These are phyloP conservation scores for Adiantum capillusveneris DNA, from an alignment of 75 land plant genomes.

Conservation along the genomic window DNA sequence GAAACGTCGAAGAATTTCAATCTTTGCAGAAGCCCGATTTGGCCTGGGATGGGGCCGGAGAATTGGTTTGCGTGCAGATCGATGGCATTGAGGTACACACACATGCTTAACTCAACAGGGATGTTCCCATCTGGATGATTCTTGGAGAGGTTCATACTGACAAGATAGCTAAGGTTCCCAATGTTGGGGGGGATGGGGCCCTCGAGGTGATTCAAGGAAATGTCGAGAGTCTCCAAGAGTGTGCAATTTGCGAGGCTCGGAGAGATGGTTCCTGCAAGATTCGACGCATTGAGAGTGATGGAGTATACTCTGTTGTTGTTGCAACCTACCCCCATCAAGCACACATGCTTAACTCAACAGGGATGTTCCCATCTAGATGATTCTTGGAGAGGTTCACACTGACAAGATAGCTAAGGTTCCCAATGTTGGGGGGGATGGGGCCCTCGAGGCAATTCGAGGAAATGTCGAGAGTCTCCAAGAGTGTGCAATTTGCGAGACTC, in stretches of 20 bases:
- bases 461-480: constrained; percentile 63
- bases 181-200: constrained; percentile 57
- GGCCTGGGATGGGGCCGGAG: constrained; percentile 55
- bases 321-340: constrained; percentile 16
- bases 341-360: constrained; percentile 44
- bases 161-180: constrained; percentile 48
- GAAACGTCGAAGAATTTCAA: constrained; percentile 69
- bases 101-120: constrained; percentile 45
- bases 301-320: constrained; percentile 63
- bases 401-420: constrained; percentile 52
- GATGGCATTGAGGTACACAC: constrained; percentile 68
- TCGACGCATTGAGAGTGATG: constrained; percentile 39
- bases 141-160: constrained; percentile 60
- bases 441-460: constrained; percentile 58
- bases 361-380: constrained; percentile 46
- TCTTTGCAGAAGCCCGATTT: constrained; percentile 50
- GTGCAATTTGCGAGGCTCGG: constrained; percentile 62
- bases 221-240: constrained; percentile 59
- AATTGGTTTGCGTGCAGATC: constrained; percentile 65
- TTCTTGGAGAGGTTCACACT: constrained; percentile 65
- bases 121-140: constrained; percentile 48
- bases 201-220: constrained; percentile 51
- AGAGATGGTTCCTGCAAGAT: constrained; percentile 57
- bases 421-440: constrained; percentile 46
- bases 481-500: constrained; percentile 54